These are phyloP conservation scores for Saccharomycopsis fermentans DNA, from an alignment of 805 yeast genomes.

Conservation along the genomic window DNA sequence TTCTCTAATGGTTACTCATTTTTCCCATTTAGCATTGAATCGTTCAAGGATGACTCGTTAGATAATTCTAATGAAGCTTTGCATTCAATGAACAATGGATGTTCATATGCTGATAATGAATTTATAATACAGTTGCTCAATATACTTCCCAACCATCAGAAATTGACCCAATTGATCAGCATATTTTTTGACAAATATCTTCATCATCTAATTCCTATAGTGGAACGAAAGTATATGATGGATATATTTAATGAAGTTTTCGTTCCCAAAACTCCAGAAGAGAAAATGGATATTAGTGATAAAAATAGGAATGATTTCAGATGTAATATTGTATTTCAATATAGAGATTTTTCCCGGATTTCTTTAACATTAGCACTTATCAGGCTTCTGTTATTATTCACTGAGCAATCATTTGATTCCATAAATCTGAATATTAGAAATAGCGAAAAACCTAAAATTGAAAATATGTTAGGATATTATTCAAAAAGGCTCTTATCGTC, in stretches of 20 bases:
- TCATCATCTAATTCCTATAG: conserved; percentile 14
- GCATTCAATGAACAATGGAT: neutral
- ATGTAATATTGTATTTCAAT: conserved; percentile 3
- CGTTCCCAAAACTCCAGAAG: conserved; percentile 1
- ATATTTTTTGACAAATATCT: conserved; percentile 11
- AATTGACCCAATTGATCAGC: neutral
- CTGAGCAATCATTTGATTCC: conserved; percentile 7
- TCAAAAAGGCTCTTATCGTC: conserved; percentile 7
- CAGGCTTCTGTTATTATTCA: conserved; percentile 11
- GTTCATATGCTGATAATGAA: conserved; percentile 1
- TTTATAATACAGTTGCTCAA: conserved; percentile 5
- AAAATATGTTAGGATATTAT: conserved; percentile 5
- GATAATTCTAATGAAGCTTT: neutral
- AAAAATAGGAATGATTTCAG: conserved; percentile 12
- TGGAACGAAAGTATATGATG: conserved; percentile 2
- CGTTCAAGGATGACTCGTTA: neutral
- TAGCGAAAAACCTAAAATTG: conserved; percentile 3
- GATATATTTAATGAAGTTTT: conserved; percentile 12
- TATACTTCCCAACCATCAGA: conserved; percentile 11
- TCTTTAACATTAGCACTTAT: conserved; percentile 12
- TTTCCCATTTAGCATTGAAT: conserved; percentile 17
- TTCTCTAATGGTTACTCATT: conserved; percentile 1
- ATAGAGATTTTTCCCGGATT: conserved; percentile 11
- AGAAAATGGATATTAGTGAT: neutral
- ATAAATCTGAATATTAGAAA: conserved; percentile 6